Base-by-base conservation (phyloP, 106 monocot genomes). In the Dendrobium nobile region DNA sequence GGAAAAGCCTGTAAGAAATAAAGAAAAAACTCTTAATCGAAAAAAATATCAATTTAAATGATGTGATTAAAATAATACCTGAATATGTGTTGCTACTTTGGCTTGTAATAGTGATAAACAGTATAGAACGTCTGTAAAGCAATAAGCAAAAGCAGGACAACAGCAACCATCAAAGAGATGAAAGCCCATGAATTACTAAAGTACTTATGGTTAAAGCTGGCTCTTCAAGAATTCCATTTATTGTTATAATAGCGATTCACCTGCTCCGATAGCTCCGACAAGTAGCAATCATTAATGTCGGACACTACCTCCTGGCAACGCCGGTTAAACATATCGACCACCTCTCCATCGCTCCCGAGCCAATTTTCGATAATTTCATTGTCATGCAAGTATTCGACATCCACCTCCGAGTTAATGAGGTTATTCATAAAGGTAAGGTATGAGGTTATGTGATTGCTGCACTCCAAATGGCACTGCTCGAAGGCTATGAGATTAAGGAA, bases 391-490 rank as follows among this genome's bases (percentile, higher is more conserved):
- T 82, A 87, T 5, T 76, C 58, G 3, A 93, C 88, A 67, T 93
- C 93, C 48, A 85, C 88, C 41, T 77, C 87, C 7, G 90, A 83
- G 78, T 95, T 88, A 48, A 95, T 90, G 51, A 95, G 45, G 80
- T 92, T 91, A 82, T 95, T 90, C 92, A 92, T 92, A 84, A 95
- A 95, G 77, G 91, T 83, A 2, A 87, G 87, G 73, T 95, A 95
- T 33, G 92, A 89, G 8, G 95, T 95, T 19, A 95, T 89, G 72
- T 87, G 84, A 47, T 90, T 88, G 73, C 67, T 75, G 45, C 59
- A 67, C 37, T 92, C 85, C 82, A 86, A 67, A 77, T 92, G 89
- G 83, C 95, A 92, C 80, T 92, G 95, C 37, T 37, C 37, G 37
- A 37, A 3, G 3, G 3, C 37, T 37, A 37, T 37, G 37, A 37